These are phyloP conservation scores for Leucaena leucocephala DNA, from an alignment of 306 rosid species.

Conservation along the genomic window DNA sequence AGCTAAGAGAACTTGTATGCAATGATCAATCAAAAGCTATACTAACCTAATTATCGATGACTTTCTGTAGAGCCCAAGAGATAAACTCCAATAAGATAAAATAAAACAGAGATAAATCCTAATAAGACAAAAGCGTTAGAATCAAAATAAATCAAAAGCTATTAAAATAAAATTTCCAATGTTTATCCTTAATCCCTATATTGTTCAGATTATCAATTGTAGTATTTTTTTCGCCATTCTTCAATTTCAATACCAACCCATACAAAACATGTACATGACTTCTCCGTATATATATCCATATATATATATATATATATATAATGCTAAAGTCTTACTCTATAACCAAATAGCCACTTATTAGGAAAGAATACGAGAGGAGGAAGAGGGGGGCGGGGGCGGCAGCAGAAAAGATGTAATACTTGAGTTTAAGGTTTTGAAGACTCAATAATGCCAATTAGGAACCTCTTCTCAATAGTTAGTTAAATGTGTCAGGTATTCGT, in stretches of 20 bases:
- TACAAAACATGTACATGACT: neutral
- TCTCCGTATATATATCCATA: neutral
- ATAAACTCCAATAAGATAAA: neutral
- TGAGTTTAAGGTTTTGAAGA: constrained; percentile 22
- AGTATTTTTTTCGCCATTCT: neutral
- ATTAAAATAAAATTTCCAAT: neutral
- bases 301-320: no score
- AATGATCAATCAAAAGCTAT: neutral
- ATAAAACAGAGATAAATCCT: neutral
- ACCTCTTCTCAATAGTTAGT: constrained; percentile 42
- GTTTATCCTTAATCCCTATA: neutral
- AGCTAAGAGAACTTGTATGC: neutral
- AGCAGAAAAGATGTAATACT: neutral
- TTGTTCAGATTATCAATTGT: neutral
- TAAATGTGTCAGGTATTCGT: constrained; percentile 22
- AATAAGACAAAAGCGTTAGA: neutral
- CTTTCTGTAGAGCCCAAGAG: neutral
- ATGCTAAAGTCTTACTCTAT: neutral
- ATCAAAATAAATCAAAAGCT: no score
- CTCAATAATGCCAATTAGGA: constrained; percentile 31
- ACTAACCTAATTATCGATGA: neutral
- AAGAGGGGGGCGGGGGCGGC: no score
- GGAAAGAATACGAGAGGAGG: neutral
- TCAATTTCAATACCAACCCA: neutral
- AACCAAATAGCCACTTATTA: constrained; percentile 10